A percentile compares a stretch with the other conserved stretches of the same genome.
These are phyloP conservation scores for Priceomyces melissophilus DNA, from an alignment of 805 yeast species.

Conservation along the genomic window DNA sequence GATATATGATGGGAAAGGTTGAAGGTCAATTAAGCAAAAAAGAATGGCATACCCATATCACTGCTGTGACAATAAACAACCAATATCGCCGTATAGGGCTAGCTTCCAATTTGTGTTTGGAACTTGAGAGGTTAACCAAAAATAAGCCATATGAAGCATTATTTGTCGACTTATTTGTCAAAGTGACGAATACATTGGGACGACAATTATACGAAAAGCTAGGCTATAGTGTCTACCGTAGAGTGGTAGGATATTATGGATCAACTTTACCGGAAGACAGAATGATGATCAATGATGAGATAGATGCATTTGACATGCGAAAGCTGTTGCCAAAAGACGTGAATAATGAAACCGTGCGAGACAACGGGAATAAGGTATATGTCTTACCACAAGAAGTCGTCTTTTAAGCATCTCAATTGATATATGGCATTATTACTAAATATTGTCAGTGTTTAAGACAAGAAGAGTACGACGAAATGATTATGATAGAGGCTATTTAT, in stretches of 20 bases:
- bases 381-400: slow-evolving; percentile 66
- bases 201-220: slow-evolving; percentile 78
- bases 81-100: slow-evolving; percentile 81
- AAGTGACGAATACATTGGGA: slow-evolving; percentile 79
- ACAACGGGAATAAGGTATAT: slow-evolving; percentile 56
- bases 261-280: slow-evolving; percentile 44
- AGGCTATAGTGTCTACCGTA: slow-evolving; percentile 79
- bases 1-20: slow-evolving; percentile 93
- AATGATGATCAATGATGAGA: slow-evolving; percentile 54
- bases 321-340: slow-evolving; percentile 58
- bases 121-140: slow-evolving; percentile 69
- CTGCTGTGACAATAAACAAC: slow-evolving; percentile 89
- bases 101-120: slow-evolving; percentile 74
- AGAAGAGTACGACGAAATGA: too few relatives aligned
- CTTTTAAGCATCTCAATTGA: slow-evolving; percentile 46
- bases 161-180: slow-evolving; percentile 88
- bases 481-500: too few relatives aligned
- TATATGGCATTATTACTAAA: too few relatives aligned
- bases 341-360: slow-evolving; percentile 50
- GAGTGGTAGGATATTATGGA: slow-evolving; percentile 89
- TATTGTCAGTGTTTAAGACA: too few relatives aligned
- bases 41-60: slow-evolving; percentile 96
- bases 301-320: slow-evolving; percentile 90
- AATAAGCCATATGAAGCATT: slow-evolving; percentile 72
- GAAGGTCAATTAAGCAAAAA: slow-evolving; percentile 66